phyloP scores from a whole-genome alignment of 208 protist genomes.

The Strigomonas culicis region DNA sequence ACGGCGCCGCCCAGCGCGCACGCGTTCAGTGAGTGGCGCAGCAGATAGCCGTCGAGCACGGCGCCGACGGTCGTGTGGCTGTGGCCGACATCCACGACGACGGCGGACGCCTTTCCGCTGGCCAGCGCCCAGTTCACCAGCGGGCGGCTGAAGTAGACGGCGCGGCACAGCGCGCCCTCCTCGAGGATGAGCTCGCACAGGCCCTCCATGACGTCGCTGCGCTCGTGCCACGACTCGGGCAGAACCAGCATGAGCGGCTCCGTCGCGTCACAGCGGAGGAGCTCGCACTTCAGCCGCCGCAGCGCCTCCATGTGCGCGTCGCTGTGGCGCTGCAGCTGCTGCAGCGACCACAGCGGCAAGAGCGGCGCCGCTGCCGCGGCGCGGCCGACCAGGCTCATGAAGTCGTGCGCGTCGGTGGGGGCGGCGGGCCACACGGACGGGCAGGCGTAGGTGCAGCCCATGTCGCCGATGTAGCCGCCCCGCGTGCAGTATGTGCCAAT shows the following conservation, averaged over 20 bases:
- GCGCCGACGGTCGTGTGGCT: constrained; percentile 64
- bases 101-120: constrained; percentile 50
- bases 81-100: constrained; percentile 81
- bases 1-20: constrained; percentile 43
- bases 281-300: constrained; percentile 32
- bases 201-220: constrained; percentile 44
- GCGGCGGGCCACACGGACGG: constrained; percentile 24
- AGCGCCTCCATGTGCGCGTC: constrained; percentile 49
- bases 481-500: constrained; percentile 62
- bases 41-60: constrained; percentile 77
- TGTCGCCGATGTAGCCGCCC: constrained; percentile 75
- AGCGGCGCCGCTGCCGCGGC: constrained; percentile 10
- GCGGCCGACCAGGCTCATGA: constrained; percentile 45
- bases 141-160: constrained; percentile 73
- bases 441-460: constrained; percentile 39
- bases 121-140: constrained; percentile 71
- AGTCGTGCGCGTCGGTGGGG: constrained; percentile 32
- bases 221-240: constrained; percentile 75
- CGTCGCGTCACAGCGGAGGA: constrained; percentile 38
- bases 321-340: constrained; percentile 29
- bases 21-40: constrained; percentile 54
- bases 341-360: constrained; percentile 57
- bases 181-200: constrained; percentile 63
- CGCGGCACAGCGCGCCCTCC: constrained; percentile 26
- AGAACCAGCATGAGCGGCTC: constrained; percentile 76